These are phyloP conservation scores for Metarhizium brunneum DNA, from an alignment of 2,329 filamentous ascomycete genomes.

Conservation along the genomic window DNA sequence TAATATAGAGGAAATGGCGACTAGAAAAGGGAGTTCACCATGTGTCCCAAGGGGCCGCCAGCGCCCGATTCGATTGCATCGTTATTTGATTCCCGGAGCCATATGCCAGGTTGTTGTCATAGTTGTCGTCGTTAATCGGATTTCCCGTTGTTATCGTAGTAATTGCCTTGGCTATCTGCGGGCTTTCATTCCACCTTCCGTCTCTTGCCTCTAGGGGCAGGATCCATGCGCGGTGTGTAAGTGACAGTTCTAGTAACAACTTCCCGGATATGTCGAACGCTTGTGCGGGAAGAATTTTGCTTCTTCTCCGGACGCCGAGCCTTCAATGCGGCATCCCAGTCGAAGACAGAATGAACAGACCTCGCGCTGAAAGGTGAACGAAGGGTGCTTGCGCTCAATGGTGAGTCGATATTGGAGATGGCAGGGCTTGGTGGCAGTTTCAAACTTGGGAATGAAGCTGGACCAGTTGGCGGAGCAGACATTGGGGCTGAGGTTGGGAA, in stretches of 20 bases:
- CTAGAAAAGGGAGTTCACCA: background rate
- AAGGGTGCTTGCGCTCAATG: slow-evolving; percentile 49
- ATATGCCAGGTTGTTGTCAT: slow-evolving; percentile 2
- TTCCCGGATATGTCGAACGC: slow-evolving; percentile 66
- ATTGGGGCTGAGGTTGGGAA: slow-evolving; percentile 43
- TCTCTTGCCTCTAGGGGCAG: slow-evolving; percentile 86
- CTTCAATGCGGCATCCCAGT: slow-evolving; percentile 68
- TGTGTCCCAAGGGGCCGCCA: background rate
- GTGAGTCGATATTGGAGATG: slow-evolving; percentile 59
- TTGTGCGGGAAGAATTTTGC: slow-evolving; percentile 49
- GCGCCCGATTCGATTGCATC: slow-evolving; percentile 1
- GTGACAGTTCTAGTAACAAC: slow-evolving; percentile 92
- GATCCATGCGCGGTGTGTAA: slow-evolving; percentile 78
- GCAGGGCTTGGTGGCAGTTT: slow-evolving; percentile 70
- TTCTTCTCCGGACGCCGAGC: slow-evolving; percentile 53
- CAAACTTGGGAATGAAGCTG: slow-evolving; percentile 55
- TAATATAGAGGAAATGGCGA: background rate
- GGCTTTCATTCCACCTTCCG: slow-evolving; percentile 51
- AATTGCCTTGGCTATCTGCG: background rate
- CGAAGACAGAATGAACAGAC: slow-evolving; percentile 60
- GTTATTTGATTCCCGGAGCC: background rate
- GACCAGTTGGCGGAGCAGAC: slow-evolving; percentile 50
- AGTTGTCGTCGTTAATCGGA: slow-evolving; percentile 6
- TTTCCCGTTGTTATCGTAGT: background rate
- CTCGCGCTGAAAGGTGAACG: slow-evolving; percentile 68